Evolutionary conservation across 1,139 yeast genomes (phyloP), one percentile per base, ranked within the genome.

Genomic region (Pichia sp.): DNA sequence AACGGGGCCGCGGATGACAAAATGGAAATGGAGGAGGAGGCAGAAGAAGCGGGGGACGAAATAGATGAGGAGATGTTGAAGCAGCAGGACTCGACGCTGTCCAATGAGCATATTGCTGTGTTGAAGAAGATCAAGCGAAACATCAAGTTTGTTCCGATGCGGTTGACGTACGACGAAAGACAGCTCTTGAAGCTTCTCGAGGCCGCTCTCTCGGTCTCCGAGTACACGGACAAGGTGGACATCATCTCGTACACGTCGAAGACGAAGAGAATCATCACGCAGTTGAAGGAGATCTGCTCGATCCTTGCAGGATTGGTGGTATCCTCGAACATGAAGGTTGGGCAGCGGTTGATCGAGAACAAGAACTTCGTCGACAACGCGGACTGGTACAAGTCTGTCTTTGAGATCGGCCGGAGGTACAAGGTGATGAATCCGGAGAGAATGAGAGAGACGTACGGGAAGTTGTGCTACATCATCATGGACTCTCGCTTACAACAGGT

Each of bases 391-490:
- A 76, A 85, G 64, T 71, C 69, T 45, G 73, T 85, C 16, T 85
- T 85, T 67, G 93, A 85, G 68, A 80, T 85, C 58, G 93, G 93
- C 30, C 75, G 93, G 61, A 75, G 93, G 51, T 85, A 85, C 70
- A 85, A 85, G 65, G 81, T 86, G 61, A 83, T 85, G 90, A 85
- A 85, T 64, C 93, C 93, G 0, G 90, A 85, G 61, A 76, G 81
- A 62, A 83, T 86, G 87, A 75, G 90, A 56, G 86, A 83, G 62
- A 82, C 83, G 2, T 86, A 82, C 66, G 93, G 93, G 46, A 85
- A 85, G 64, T 71, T 86, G 55, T 83, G 87, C 73, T 85, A 85
- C 67, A 86, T 85, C 86, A 82, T 86, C 48, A 86, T 86, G 91
- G 93, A 85, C 65, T 85, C 92, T 1, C 72, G 87, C 53, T 70